Conservation (phyloP, 352 stramenopile species). For the Phytophthora citrophthora region DNA sequence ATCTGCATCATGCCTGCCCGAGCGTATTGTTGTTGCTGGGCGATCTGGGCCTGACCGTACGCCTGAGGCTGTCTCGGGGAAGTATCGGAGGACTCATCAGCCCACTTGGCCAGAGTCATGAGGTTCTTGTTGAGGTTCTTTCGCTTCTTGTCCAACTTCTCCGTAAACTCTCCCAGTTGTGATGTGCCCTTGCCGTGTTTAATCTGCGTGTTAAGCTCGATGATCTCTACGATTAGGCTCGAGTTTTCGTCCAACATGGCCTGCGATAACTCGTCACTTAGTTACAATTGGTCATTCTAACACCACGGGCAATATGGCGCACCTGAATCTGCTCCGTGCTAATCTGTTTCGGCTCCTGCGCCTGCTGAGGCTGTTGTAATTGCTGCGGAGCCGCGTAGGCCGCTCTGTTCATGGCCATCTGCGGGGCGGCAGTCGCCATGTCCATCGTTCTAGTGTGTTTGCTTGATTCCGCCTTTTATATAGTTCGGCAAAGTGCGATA, state of each 20-base stretch:
- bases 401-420: constrained; percentile 43
- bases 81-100: constrained; percentile 82
- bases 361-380: constrained; percentile 21
- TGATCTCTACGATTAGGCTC: constrained; percentile 87
- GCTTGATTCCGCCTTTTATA: constrained; percentile 1
- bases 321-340: constrained; percentile 88
- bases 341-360: constrained; percentile 67
- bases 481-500: constrained; percentile 28
- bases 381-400: constrained; percentile 32
- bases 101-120: constrained; percentile 90
- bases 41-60: constrained; percentile 39
- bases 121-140: constrained; percentile 92
- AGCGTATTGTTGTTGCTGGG: constrained; percentile 44
- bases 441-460: constrained; percentile 13
- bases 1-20: constrained; percentile 43
- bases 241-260: constrained; percentile 90
- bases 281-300: neutral
- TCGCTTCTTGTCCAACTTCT: constrained; percentile 90
- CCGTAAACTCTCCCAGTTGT: constrained; percentile 78
- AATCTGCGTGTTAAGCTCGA: constrained; percentile 88
- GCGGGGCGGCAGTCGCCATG: constrained; percentile 27
- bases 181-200: constrained; percentile 83
- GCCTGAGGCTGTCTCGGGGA: constrained; percentile 48
- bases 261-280: constrained; percentile 26
- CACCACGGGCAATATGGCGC: neutral